Percentiles rank a stretch among this genome's conserved stretches.
Conservation (phyloP, 139 green algal species). For the Microglena sp. region DNA sequence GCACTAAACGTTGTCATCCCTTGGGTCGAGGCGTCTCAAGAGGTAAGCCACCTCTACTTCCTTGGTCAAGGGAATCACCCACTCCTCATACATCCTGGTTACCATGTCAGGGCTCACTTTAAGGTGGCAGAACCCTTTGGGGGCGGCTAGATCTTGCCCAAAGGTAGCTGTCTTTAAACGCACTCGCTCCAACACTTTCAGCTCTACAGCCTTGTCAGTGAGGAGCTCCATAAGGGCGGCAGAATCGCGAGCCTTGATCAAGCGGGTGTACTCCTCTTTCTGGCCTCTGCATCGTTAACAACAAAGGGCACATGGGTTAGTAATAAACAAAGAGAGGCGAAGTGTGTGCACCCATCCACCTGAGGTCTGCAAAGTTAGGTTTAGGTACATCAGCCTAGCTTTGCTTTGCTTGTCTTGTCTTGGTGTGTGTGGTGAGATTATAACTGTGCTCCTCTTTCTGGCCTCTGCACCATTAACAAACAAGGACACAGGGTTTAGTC, state of each 20-base stretch:
- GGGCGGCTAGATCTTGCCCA: conserved; percentile 65
- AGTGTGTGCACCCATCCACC: too few relatives aligned
- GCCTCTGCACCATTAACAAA: too few relatives aligned
- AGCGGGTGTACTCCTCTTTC: conserved; percentile 66
- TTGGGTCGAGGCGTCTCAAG: conserved; percentile 65
- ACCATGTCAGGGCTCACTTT: conserved; percentile 71
- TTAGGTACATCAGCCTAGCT: too few relatives aligned
- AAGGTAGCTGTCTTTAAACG: conserved; percentile 80
- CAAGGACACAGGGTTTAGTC: not conserved
- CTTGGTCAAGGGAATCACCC: conserved; percentile 96
- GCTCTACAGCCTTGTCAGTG: conserved; percentile 78
- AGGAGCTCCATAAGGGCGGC: conserved; percentile 83
- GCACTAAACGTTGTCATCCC: too few relatives aligned
- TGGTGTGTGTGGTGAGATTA: too few relatives aligned
- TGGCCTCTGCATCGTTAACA: too few relatives aligned
- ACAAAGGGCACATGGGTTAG: conserved; percentile 17
- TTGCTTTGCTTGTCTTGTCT: too few relatives aligned
- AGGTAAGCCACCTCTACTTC: conserved; percentile 88
- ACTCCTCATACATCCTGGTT: conserved; percentile 75
- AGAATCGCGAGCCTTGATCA: conserved; percentile 63
- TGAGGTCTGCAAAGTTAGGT: too few relatives aligned
- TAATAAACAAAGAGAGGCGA: not conserved
- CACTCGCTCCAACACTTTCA: conserved; percentile 79
- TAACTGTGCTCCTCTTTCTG: too few relatives aligned
- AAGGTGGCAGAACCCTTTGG: too few relatives aligned